These are phyloP conservation scores for Tricholoma bakamatsutake DNA, from an alignment of 768 basidiomycete species.

Conservation along the genomic window DNA sequence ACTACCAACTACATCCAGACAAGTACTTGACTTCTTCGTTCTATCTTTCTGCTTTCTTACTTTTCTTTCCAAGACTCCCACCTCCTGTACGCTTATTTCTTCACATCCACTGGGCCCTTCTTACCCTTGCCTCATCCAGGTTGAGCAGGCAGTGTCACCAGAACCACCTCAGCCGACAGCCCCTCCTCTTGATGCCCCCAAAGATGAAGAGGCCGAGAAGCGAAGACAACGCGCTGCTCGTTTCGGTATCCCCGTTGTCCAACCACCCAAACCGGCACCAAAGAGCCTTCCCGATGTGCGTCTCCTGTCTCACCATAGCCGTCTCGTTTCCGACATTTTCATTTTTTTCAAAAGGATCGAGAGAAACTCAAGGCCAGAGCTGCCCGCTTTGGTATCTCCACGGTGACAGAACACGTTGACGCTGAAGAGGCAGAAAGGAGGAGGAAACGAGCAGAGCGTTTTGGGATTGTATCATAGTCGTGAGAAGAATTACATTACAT, in stretches of 20 bases:
- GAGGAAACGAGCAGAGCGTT: constrained; percentile 60
- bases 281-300: constrained; percentile 18
- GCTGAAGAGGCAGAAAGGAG: constrained; percentile 53
- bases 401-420: constrained; percentile 40
- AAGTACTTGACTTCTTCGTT: constrained; percentile 20
- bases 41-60: not conserved
- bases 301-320: not conserved
- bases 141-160: not conserved
- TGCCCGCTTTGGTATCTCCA: constrained; percentile 46
- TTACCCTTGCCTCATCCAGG: constrained; percentile 5
- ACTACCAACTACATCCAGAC: constrained; percentile 30
- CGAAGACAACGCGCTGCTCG: constrained; percentile 59
- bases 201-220: constrained; percentile 49
- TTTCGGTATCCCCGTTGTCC: constrained; percentile 64
- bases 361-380: constrained; percentile 48
- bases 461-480: constrained; percentile 28
- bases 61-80: constrained; percentile 21
- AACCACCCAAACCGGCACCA: constrained; percentile 19
- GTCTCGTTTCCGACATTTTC: not conserved
- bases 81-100: constrained; percentile 4
- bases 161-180: not conserved
- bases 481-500: not conserved
- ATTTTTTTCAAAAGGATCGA: too few relatives aligned
- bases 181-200: constrained; percentile 1
- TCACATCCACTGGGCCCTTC: not conserved